phyloP scores from a whole-genome alignment of 2,329 filamentous ascomycete species.

The Aspergillus sp. region DNA sequence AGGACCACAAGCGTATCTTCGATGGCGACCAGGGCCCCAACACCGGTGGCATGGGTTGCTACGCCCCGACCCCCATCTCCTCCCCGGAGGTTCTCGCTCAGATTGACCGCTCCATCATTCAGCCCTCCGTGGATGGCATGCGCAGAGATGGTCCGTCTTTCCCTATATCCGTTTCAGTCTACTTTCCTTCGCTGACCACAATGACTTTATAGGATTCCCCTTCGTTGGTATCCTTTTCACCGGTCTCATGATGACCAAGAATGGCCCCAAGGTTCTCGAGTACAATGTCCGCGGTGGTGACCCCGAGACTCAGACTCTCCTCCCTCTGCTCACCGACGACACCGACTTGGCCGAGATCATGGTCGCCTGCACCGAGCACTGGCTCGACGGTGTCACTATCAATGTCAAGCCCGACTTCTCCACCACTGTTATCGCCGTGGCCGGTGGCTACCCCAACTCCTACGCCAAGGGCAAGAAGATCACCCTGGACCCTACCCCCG shows the following conservation, averaged over 20 bases:
- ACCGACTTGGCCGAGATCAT: constrained; percentile 87
- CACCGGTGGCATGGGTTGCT: constrained; percentile 97
- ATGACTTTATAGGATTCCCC: constrained; percentile 35
- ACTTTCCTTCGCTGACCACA: constrained; percentile 5
- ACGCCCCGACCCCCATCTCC: constrained; percentile 82
- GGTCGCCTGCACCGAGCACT: constrained; percentile 77
- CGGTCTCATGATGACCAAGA: constrained; percentile 86
- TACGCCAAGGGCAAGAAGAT: constrained; percentile 78
- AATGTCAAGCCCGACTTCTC: constrained; percentile 71
- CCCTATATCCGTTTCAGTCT: constrained; percentile 71
- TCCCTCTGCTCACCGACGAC: constrained; percentile 73
- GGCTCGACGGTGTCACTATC: constrained; percentile 69
- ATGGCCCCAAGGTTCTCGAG: constrained; percentile 80
- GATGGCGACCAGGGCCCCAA: constrained; percentile 90
- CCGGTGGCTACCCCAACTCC: constrained; percentile 83
- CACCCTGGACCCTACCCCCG: constrained; percentile 54
- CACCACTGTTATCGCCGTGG: constrained; percentile 90
- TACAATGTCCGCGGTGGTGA: constrained; percentile 95
- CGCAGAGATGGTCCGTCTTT: constrained; percentile 70
- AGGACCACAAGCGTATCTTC: constrained; percentile 94
- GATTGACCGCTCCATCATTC: constrained; percentile 79
- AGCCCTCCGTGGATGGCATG: constrained; percentile 89
- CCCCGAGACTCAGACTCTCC: constrained; percentile 84
- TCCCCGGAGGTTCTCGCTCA: constrained; percentile 73
- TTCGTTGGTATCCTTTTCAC: constrained; percentile 50